Percentiles rank a stretch among this genome's conserved stretches.
Conservation (phyloP, 371 early-diverging fungal genomes). For the Dichotomocladium elegans region DNA sequence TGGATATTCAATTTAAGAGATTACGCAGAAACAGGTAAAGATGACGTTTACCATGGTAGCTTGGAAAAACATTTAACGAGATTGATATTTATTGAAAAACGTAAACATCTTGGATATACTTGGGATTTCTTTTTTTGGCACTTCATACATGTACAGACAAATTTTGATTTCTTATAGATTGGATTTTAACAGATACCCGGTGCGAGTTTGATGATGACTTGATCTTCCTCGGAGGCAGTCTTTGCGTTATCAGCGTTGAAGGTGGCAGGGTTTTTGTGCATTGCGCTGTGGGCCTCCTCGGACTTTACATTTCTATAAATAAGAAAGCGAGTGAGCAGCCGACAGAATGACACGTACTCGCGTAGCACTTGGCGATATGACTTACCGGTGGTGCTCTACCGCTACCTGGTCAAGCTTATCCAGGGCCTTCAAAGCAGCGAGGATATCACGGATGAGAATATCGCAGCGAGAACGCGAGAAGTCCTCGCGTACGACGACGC, state of each 20-base stretch:
- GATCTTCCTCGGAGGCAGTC: not conserved
- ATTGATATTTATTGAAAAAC: too few species aligned
- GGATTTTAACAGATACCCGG: conserved; percentile 18
- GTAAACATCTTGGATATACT: too few species aligned
- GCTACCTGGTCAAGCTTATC: conserved; percentile 25
- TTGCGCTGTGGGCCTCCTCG: conserved; percentile 22
- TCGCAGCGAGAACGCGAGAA: conserved; percentile 47
- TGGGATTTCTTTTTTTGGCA: too few species aligned
- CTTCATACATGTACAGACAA: too few species aligned
- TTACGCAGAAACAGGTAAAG: too few species aligned
- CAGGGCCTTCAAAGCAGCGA: conserved; percentile 30
- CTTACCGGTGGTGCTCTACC: conserved; percentile 24
- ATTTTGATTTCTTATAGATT: too few species aligned
- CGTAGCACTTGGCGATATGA: too few species aligned
- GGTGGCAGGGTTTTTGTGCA: conserved; percentile 13
- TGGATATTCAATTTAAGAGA: too few species aligned
- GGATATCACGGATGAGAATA: conserved; percentile 31
- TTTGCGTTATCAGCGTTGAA: not conserved
- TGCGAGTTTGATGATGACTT: not conserved
- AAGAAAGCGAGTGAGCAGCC: not conserved
- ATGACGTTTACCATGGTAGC: too few species aligned
- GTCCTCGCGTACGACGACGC: conserved; percentile 56
- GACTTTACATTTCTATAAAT: conserved; percentile 14
- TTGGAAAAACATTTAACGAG: too few species aligned
- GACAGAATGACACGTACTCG: too few species aligned